Conservation (phyloP, 2,329 filamentous ascomycete species). For the Westerdykella ornata region DNA sequence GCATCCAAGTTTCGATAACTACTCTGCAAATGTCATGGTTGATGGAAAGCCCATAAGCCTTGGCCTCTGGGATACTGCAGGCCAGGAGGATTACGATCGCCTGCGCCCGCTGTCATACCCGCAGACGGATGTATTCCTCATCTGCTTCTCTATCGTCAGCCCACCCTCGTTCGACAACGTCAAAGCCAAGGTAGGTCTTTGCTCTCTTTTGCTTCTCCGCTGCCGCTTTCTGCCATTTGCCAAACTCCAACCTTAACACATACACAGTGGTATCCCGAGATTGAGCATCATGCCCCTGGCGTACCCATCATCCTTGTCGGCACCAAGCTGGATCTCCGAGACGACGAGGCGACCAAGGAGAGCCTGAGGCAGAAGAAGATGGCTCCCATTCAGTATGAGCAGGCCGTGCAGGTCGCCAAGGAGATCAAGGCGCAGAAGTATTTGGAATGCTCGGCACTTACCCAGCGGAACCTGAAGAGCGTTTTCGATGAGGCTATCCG, state of each 20-base stretch:
- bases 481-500: slow-evolving; percentile 98
- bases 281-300: slow-evolving; percentile 90
- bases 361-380: slow-evolving; percentile 84
- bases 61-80: slow-evolving; percentile 96
- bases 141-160: slow-evolving; percentile 98
- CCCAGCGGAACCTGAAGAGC: slow-evolving; percentile 94
- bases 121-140: slow-evolving; percentile 96
- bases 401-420: slow-evolving; percentile 80
- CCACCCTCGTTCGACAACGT: slow-evolving; percentile 98
- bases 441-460: slow-evolving; percentile 93
- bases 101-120: slow-evolving; percentile 93
- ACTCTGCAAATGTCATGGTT: slow-evolving; percentile 98
- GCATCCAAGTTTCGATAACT: slow-evolving; percentile 80
- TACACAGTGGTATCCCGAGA: slow-evolving; percentile 90
- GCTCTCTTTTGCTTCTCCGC: not conserved
- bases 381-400: slow-evolving; percentile 93
- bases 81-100: slow-evolving; percentile 97
- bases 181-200: slow-evolving; percentile 74
- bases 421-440: slow-evolving; percentile 97
- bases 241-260: not conserved
- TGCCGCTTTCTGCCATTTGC: no score
- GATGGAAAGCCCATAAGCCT: slow-evolving; percentile 96
- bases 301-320: slow-evolving; percentile 96
- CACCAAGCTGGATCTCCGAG: slow-evolving; percentile 91
- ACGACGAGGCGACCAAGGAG: slow-evolving; percentile 76